phyloP scores from a whole-genome alignment of 169 alveolate genomes.

The Plasmodium yoelii region DNA sequence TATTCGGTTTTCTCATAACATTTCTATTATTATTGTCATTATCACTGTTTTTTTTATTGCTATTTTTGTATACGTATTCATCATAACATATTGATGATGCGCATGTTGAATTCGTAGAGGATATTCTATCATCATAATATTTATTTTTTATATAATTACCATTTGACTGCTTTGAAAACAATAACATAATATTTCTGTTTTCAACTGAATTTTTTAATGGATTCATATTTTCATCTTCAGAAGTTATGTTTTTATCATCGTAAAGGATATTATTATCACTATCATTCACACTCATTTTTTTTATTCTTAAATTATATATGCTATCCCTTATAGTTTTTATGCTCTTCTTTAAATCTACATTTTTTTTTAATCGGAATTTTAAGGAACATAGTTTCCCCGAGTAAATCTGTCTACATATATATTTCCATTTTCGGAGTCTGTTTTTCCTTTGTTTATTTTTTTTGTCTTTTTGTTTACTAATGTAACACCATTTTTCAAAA shows the following conservation, averaged over 20 bases:
- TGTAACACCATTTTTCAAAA: slow-evolving; percentile 45
- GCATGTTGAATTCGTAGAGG: slow-evolving; percentile 28
- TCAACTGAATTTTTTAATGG: not conserved
- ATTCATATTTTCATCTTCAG: not conserved
- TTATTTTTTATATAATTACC: not conserved
- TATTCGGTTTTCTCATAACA: not conserved
- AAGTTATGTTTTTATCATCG: not conserved
- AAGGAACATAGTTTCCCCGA: not conserved
- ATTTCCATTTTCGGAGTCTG: slow-evolving; percentile 17
- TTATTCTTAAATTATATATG: slow-evolving; percentile 8
- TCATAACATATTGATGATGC: slow-evolving; percentile 34
- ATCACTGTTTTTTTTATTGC: not conserved
- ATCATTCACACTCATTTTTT: not conserved
- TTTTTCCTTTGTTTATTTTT: slow-evolving; percentile 5
- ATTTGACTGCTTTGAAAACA: not conserved
- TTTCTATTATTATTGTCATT: not conserved
- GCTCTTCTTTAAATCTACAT: slow-evolving; percentile 25
- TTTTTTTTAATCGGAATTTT: slow-evolving; percentile 1
- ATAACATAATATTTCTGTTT: not conserved
- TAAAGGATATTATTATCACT: not conserved
- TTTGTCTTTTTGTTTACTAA: slow-evolving; percentile 9
- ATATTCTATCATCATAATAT: slow-evolving; percentile 6
- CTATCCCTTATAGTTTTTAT: slow-evolving; percentile 4
- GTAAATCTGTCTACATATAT: not conserved
- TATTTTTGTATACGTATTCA: slow-evolving; percentile 2